These are phyloP conservation scores for Xylariaceae sp. DNA, from an alignment of 2,329 filamentous ascomycete species.

Conservation along the genomic window DNA sequence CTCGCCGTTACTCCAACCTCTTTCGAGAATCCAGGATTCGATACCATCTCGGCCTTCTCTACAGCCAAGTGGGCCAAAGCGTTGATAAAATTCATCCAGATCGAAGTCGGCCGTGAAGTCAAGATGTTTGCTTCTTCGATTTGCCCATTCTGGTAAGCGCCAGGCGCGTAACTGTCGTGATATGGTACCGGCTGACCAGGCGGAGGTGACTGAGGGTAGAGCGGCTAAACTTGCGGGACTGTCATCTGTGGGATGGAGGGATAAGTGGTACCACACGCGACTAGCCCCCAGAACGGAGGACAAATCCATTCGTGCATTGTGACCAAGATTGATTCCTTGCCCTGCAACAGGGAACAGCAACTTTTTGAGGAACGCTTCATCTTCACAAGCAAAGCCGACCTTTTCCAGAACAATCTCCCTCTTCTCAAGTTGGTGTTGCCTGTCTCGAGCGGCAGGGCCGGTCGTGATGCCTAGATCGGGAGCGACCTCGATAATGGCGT, in stretches of 20 bases:
- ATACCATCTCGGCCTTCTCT: slow-evolving; percentile 87
- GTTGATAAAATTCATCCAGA: slow-evolving; percentile 80
- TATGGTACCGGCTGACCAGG: slow-evolving; percentile 89
- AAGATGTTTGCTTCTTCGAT: slow-evolving; percentile 81
- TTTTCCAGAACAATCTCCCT: slow-evolving; percentile 82
- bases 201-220: slow-evolving; percentile 66
- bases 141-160: slow-evolving; percentile 95
- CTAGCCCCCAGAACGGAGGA: slow-evolving; percentile 71
- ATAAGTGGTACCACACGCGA: slow-evolving; percentile 91
- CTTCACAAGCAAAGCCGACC: slow-evolving; percentile 74
- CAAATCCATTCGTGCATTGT: slow-evolving; percentile 74
- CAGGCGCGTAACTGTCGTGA: slow-evolving; percentile 90
- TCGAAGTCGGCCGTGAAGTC: slow-evolving; percentile 98
- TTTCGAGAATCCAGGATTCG: slow-evolving; percentile 88
- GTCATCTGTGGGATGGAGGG: slow-evolving; percentile 87
- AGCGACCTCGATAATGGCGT: slow-evolving; percentile 70
- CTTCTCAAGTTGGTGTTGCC: slow-evolving; percentile 75
- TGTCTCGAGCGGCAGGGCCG: slow-evolving; percentile 63
- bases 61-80: slow-evolving; percentile 81
- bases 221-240: slow-evolving; percentile 70
- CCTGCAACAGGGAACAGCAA: slow-evolving; percentile 74
- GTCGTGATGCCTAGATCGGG: slow-evolving; percentile 73
- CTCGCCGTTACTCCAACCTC: slow-evolving; percentile 97
- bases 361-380: slow-evolving; percentile 76
- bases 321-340: slow-evolving; percentile 76